These are phyloP conservation scores for Sporothrix schenckii DNA, from an alignment of 2,329 filamentous ascomycete genomes.

Conservation along the genomic window DNA sequence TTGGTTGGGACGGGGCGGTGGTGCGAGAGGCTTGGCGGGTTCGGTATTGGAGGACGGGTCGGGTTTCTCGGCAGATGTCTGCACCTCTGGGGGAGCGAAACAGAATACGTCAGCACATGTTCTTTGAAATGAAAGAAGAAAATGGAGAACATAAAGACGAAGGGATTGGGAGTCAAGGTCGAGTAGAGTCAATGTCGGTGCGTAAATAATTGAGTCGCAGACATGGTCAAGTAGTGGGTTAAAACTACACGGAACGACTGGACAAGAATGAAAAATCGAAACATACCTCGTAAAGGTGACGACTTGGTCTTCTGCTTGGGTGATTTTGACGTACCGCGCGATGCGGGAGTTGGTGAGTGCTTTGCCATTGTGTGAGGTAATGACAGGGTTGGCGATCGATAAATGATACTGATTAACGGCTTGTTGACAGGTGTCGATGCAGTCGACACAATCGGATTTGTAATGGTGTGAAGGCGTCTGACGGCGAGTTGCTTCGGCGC, in stretches of 20 bases:
- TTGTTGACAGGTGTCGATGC: not conserved
- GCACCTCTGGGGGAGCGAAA: not conserved
- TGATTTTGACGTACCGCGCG: slow-evolving; percentile 52
- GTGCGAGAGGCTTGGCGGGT: slow-evolving; percentile 66
- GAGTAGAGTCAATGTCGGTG: not conserved
- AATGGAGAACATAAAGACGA: not conserved
- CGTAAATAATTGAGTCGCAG: not conserved
- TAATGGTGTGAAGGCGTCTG: slow-evolving; percentile 16
- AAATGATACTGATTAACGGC: not conserved
- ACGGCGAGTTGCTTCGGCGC: slow-evolving; percentile 19
- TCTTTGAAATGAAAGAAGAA: not conserved
- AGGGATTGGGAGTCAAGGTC: not conserved
- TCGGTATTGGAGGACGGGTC: slow-evolving; percentile 55
- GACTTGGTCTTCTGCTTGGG: slow-evolving; percentile 51
- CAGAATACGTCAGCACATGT: not conserved
- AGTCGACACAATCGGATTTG: not conserved
- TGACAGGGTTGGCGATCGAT: not conserved
- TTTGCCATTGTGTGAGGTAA: slow-evolving; percentile 50
- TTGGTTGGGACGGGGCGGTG: slow-evolving; percentile 67
- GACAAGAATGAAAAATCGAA: slow-evolving; percentile 13
- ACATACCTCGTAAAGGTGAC: slow-evolving; percentile 51
- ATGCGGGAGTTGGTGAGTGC: slow-evolving; percentile 46
- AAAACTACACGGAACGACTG: slow-evolving; percentile 14
- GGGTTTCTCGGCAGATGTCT: slow-evolving; percentile 1
- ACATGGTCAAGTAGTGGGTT: not conserved